These are phyloP conservation scores for Euphorbia pulcherrima DNA, from an alignment of 345 rosid species.

Conservation along the genomic window DNA sequence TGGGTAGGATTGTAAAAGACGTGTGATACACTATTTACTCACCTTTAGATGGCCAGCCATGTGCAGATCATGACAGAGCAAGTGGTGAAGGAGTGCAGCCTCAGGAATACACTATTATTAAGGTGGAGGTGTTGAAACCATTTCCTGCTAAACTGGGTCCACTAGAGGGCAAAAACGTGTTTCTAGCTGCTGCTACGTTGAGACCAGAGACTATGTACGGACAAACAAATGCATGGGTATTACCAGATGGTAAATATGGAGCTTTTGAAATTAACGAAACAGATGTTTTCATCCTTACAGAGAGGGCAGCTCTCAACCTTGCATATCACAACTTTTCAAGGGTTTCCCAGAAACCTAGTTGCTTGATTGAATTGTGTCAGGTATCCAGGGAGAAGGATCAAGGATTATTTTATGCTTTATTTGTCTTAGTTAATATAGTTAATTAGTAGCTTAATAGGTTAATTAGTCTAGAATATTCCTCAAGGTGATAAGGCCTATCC, in stretches of 20 bases:
- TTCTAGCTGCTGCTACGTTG: slow-evolving; percentile 81
- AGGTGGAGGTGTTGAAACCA: slow-evolving; percentile 77
- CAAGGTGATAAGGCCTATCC: too few species aligned
- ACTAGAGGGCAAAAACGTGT: slow-evolving; percentile 71
- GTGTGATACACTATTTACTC: slow-evolving; percentile 75
- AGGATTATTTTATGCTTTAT: too few species aligned
- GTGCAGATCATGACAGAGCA: slow-evolving; percentile 96
- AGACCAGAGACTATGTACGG: slow-evolving; percentile 99
- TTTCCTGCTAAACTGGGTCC: slow-evolving; percentile 59
- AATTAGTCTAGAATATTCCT: too few species aligned
- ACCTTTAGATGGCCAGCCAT: slow-evolving; percentile 92
- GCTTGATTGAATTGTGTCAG: slow-evolving; percentile 77
- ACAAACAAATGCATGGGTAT: slow-evolving; percentile 93
- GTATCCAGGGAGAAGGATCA: too few species aligned
- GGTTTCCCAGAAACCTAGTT: slow-evolving; percentile 63
- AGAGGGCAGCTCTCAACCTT: slow-evolving; percentile 81
- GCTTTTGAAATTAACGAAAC: slow-evolving; percentile 82
- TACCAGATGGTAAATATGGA: slow-evolving; percentile 91
- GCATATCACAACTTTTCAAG: slow-evolving; percentile 78
- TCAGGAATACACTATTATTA: slow-evolving; percentile 84
- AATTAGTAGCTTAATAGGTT: too few species aligned
- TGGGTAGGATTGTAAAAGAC: slow-evolving; percentile 89
- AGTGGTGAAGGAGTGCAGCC: slow-evolving; percentile 93
- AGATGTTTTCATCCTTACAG: slow-evolving; percentile 66
- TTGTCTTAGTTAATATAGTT: too few species aligned